These are phyloP conservation scores for Sporothrix euskadiensis DNA, from an alignment of 2,329 filamentous ascomycete species.

Conservation along the genomic window DNA sequence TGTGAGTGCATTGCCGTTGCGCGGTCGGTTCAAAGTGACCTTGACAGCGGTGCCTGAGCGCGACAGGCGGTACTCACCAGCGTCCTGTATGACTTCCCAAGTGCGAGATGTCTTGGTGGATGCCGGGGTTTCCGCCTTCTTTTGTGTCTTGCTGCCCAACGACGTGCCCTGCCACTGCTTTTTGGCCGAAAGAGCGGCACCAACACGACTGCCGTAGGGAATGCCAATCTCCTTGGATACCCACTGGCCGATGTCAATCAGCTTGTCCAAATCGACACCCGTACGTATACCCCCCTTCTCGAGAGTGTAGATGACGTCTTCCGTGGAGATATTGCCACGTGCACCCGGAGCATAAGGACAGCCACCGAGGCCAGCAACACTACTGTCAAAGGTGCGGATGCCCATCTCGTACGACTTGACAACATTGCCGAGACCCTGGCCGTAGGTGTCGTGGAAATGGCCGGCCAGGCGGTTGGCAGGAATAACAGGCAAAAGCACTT, in stretches of 20 bases:
- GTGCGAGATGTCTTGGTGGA: neutral
- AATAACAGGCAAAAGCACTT: slow-evolving; percentile 64
- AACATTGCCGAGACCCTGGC: slow-evolving; percentile 77
- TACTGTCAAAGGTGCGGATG: slow-evolving; percentile 75
- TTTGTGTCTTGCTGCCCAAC: neutral
- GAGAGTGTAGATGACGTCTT: slow-evolving; percentile 78
- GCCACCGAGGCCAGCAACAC: slow-evolving; percentile 77
- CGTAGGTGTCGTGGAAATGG: slow-evolving; percentile 89
- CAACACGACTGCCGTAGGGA: slow-evolving; percentile 65
- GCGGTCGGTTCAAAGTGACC: neutral
- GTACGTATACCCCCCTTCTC: slow-evolving; percentile 73
- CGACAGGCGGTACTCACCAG: slow-evolving; percentile 3
- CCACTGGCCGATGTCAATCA: slow-evolving; percentile 71
- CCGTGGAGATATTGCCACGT: slow-evolving; percentile 82
- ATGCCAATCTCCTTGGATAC: slow-evolving; percentile 65
- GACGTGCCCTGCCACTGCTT: neutral
- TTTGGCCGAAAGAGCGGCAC: slow-evolving; percentile 36
- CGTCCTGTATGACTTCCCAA: neutral
- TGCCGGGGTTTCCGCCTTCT: neutral
- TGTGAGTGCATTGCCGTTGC: slow-evolving; percentile 23
- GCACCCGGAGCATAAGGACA: slow-evolving; percentile 85
- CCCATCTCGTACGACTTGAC: slow-evolving; percentile 75
- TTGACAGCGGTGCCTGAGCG: slow-evolving; percentile 9
- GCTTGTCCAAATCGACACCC: slow-evolving; percentile 66
- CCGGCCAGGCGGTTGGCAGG: slow-evolving; percentile 70